Base-by-base conservation (phyloP, 116 monocot species). In the Posidonia oceanica region DNA sequence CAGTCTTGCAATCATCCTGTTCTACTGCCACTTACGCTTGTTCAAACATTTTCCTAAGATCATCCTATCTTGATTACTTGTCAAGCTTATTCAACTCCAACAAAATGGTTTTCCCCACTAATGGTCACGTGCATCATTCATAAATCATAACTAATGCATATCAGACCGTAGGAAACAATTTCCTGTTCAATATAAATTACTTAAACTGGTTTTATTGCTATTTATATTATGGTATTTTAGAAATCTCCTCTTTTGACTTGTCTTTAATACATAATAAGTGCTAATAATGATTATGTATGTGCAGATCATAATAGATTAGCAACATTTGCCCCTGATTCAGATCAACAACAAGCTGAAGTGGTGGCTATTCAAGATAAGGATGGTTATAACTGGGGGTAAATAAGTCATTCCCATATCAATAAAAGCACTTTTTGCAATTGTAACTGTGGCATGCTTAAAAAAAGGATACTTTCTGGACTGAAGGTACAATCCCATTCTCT, bases 321-420 rank as follows among this genome's bases (percentile, higher is more conserved):
- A 44, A 79, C 68, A 71, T 73, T 83, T 12, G 79, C 93, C 38
- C 73, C 84, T 67, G 80, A 86, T 82, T 93, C 93, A 67, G 89
- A 93, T 55, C 61, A 54, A 53, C 93, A 93, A 77, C 93, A 93
- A 78, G 89, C 82, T 76, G 71, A 72, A 82, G 72, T 93, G 18
- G 73, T 74, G 58, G 72, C 84, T 66, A 79, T 88, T 63, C 75
- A 93, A 67, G 86, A 93, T 59, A 74, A 80, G 59, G 93, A 93
- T 77, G 83, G 82, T 42, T 93, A 93, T 77, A 93, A 93, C 64
- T 93, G 93, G 93, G 93, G 89, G 93, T 93, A 86, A 14, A 38
- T 23, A 36, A 80, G 13, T 36, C 41, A 14, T 39, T 21, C 58
- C 52, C 23, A 18, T 23, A 12, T 68, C 7, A 37, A 52, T 13